Base-by-base conservation (phyloP, 1,139 yeast species). In the Scheffersomyces segobiensis region DNA sequence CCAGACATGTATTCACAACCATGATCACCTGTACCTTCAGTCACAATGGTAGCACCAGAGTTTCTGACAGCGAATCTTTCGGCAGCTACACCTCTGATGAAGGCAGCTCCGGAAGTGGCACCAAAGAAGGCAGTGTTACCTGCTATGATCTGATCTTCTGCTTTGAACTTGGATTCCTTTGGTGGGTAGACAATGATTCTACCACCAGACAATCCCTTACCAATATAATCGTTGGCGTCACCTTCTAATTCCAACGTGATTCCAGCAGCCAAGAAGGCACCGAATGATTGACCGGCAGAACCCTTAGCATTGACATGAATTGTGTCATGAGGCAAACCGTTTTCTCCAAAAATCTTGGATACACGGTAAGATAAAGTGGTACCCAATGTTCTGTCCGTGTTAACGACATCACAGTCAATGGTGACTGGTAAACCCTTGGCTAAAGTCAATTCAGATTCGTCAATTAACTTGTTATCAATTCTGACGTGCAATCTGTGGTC, bases 1-100 rank as follows among this genome's bases (percentile, higher is more conserved):
- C 99, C 98, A 69, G 98, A 93, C 99, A 95, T 95, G 80, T 95
- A 95, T 77, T 95, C 99, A 81, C 98, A 95, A 58, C 99, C 98
- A 75, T 95, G 98, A 73, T 93, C 98, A 81, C 99, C 99, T 63
- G 92, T 89, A 72, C 97, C 97, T 79, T 95, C 99, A 64, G 92
- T 93, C 63, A 95, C 98, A 64, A 97, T 96, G 60, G 89, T 89
- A 51, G 98, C 98, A 76, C 99, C 99, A 51, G 98, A 95, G 83
- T 95, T 95, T 82, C 99, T 90, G 59, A 95, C 99, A 20, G 97
- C 97, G 76, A 95, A 95, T 77, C 99, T 89, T 81, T 95, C 99
- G 62, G 99, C 98, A 50, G 98, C 98, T 75, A 93, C 87, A 84
- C 99, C 99, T 67, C 97, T 86, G 76, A 95, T 88, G 76, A 91